A percentile compares a stretch with the other conserved stretches of the same genome.
phyloP scores from a whole-genome alignment of 2,329 filamentous ascomycete species.

The Chaetothyriales sp. region DNA sequence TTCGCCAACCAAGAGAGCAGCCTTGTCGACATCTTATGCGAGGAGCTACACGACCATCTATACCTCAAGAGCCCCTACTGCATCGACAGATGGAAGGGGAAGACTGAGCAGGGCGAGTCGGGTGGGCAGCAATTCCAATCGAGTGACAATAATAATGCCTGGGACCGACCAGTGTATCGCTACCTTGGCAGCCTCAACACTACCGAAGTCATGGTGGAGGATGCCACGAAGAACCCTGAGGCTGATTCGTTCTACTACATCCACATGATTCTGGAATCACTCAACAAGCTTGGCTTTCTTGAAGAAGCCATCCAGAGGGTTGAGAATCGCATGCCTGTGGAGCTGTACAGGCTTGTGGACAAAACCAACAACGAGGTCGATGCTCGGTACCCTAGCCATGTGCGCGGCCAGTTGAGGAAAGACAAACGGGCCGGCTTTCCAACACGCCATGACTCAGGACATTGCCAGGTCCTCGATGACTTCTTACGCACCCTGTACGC shows the following conservation, averaged over 20 bases:
- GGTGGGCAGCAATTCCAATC: neutral
- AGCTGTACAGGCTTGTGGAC: slow-evolving; percentile 84
- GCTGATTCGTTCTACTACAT: slow-evolving; percentile 92
- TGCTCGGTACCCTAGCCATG: slow-evolving; percentile 72
- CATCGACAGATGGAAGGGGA: slow-evolving; percentile 82
- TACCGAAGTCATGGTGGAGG: slow-evolving; percentile 52
- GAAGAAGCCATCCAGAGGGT: slow-evolving; percentile 78
- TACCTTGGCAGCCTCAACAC: slow-evolving; percentile 45
- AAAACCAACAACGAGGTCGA: slow-evolving; percentile 92
- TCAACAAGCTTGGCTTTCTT: slow-evolving; percentile 77
- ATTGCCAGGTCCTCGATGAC: slow-evolving; percentile 76
- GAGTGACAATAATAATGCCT: slow-evolving; percentile 21
- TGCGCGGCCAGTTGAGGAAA: slow-evolving; percentile 36
- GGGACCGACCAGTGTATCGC: slow-evolving; percentile 40
- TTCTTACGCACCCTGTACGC: slow-evolving; percentile 84
- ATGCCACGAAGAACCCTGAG: slow-evolving; percentile 84
- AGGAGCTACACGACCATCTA: slow-evolving; percentile 90
- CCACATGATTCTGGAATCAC: slow-evolving; percentile 66
- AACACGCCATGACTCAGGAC: slow-evolving; percentile 57
- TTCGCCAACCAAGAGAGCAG: slow-evolving; percentile 85
- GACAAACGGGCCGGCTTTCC: slow-evolving; percentile 43
- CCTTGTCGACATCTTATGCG: slow-evolving; percentile 86
- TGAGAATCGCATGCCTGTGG: slow-evolving; percentile 82
- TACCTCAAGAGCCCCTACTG: slow-evolving; percentile 98
- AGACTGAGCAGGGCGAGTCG: slow-evolving; percentile 26